Base-by-base conservation (phyloP, 2,329 filamentous ascomycete species). In the Aspergillus terreus region DNA sequence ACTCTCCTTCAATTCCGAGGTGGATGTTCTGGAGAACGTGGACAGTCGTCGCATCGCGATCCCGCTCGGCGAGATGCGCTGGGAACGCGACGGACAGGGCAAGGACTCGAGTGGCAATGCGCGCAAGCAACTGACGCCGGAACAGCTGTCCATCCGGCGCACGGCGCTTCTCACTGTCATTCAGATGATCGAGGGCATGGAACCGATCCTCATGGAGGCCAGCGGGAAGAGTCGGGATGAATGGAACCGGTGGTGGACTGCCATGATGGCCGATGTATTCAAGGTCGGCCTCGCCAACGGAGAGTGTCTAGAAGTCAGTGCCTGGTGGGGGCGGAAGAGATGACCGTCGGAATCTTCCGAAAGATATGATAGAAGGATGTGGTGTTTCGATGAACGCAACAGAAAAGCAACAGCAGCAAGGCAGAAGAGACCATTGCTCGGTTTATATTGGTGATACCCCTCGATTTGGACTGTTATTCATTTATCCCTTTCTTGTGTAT, bases 181-280 rank as follows among this genome's bases (percentile, higher is more conserved):
- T 47, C 87, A 92, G 66, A 82, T 90, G 78, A 89, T 95, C 49
- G 89, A 94, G 67, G 87, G 86, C 56, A 75, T 96, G 62, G 92
- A 96, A 71, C 89, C 90, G 4, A 74, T 94, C 52, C 75, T 96
- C 60, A 83, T 88, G 61, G 88, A 95, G 63, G 83, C 84, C 43
- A 95, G 88, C 64, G 88, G 87, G 12, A 95, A 95, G 77, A 90
- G 87, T 63, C 84, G 88, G 65, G 90, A 95, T 60, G 92, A 96
- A 73, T 96, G 91, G 91, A 88, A 95, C 68, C 78, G 84, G 40
- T 96, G 92, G 92, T 84, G 88, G 73, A 84, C 86, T 38, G 89
- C 86, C 70, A 89, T 96, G 87, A 92, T 90, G 80, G 82, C 83
- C 44, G 87, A 94, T 70, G 72, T 96, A 63, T 80, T 95, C 65